A percentile compares a stretch with the other conserved stretches of the same genome.
Evolutionary conservation across 2,329 filamentous ascomycete species (phyloP).

Genomic region (Fusarium sp.): DNA sequence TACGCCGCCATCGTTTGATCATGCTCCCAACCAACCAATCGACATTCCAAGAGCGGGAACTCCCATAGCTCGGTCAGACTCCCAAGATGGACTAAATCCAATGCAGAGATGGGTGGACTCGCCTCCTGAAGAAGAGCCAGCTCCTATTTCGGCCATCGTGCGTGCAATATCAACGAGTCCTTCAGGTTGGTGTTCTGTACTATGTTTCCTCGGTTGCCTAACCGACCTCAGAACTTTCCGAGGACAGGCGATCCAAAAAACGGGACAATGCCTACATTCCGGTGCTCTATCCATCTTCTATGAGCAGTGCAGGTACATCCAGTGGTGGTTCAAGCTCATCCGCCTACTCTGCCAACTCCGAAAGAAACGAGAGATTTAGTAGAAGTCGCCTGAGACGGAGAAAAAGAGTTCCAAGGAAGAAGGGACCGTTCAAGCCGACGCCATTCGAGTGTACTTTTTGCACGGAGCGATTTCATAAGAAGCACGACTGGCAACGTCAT

Average conservation of each 20-base stretch:
- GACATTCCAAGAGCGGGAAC: background rate
- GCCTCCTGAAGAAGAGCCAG: background rate
- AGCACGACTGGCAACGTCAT: slow-evolving; percentile 1
- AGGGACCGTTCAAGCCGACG: background rate
- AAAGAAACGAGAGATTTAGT: background rate
- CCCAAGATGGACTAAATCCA: background rate
- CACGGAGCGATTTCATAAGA: background rate
- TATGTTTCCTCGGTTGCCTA: background rate
- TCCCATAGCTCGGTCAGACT: background rate
- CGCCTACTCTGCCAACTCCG: background rate
- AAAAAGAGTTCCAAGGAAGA: background rate
- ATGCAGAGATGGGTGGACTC: slow-evolving; percentile 2
- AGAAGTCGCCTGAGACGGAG: background rate
- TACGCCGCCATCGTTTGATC: background rate
- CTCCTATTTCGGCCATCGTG: background rate
- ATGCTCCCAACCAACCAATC: background rate
- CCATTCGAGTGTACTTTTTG: slow-evolving; percentile 2
- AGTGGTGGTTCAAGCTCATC: background rate
- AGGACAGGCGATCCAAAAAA: background rate
- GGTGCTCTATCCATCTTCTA: background rate
- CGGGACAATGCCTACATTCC: background rate
- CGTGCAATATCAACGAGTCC: background rate
- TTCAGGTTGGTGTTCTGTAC: background rate
- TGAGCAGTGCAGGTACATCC: background rate
- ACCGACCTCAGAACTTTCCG: background rate